Base-by-base conservation (phyloP, 179 eudicot genomes). In the Gypsophila paniculata region DNA sequence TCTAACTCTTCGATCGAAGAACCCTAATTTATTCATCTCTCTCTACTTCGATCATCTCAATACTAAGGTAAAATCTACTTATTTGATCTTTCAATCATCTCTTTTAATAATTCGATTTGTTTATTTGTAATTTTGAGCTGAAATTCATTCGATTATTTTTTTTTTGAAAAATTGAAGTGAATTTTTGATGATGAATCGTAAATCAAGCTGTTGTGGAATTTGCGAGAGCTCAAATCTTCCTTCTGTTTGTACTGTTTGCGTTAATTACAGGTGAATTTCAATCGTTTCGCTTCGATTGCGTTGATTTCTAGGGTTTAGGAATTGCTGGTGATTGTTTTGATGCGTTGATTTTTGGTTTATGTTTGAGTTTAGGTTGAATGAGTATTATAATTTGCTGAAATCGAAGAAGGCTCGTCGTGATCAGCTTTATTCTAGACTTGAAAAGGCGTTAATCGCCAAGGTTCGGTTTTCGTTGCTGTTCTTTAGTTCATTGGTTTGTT, bases 171-270 rank as follows among this genome's bases (percentile, higher is more conserved):
- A 15, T 60, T 6, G 42, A 6, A 18, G 10, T 9, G 22, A 49
- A 23, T 11, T 14, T 42, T 68, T 0, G 32, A 49, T 71, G 82
- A 77, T 83, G 74, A 85, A 68, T 69, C 82, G 84, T 21, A 91
- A 79, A 80, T 26, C 85, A 64, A 81, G 80, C 69, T 74, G 82
- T 70, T 92, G 98, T 73, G 89, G 83, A 54, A 75, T 92, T 2
- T 92, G 98, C 62, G 98, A 92, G 75, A 85, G 74, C 77, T 82
- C 87, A 0, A 92, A 90, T 74, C 84, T 88, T 61, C 88, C 96
- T 76, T 90, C 97, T 15, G 75, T 92, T 49, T 92, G 98, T 68
- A 49, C 87, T 2, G 72, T 74, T 70, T 92, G 98, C 61, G 98
- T 90, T 21, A 92, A 90, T 82, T 90, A 78, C 82, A 87, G 96